These are phyloP conservation scores for Cyberlindnera euphorbiiphila DNA, from an alignment of 805 yeast species.

Conservation along the genomic window DNA sequence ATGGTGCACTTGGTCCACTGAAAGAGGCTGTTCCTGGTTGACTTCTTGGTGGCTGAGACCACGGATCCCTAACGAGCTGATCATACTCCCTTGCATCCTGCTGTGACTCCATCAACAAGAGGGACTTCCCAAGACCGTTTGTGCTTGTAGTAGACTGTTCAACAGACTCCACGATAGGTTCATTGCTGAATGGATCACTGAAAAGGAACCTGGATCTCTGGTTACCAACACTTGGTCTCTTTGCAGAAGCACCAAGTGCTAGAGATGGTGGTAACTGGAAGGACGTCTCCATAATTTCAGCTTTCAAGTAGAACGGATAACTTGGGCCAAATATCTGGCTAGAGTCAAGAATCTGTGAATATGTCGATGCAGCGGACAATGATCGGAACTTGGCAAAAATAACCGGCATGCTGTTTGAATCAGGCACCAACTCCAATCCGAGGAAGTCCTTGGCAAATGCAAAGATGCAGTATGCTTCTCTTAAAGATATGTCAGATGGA, in stretches of 20 bases:
- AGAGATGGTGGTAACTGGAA: slow-evolving; percentile 18
- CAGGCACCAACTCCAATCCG: slow-evolving; percentile 44
- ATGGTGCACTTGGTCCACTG: slow-evolving; percentile 8
- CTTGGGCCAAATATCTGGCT: slow-evolving; percentile 48
- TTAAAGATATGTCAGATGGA: slow-evolving; percentile 57
- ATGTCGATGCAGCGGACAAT: slow-evolving; percentile 39
- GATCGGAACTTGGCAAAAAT: slow-evolving; percentile 45
- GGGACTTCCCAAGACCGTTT: slow-evolving; percentile 39
- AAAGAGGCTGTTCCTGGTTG: slow-evolving; percentile 9
- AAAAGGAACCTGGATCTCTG: slow-evolving; percentile 68
- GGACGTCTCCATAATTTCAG: slow-evolving; percentile 38
- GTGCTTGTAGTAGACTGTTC: slow-evolving; percentile 23
- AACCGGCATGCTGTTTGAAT: slow-evolving; percentile 31
- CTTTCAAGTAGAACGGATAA: slow-evolving; percentile 35
- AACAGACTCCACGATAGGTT: slow-evolving; percentile 22
- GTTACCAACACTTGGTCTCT: slow-evolving; percentile 51
- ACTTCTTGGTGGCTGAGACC: slow-evolving; percentile 24
- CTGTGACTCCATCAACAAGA: slow-evolving; percentile 37
- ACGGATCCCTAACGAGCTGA: slow-evolving; percentile 42
- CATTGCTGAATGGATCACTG: slow-evolving; percentile 55
- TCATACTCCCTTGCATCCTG: slow-evolving; percentile 38
- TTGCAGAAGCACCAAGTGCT: slow-evolving; percentile 30
- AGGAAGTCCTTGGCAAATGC: slow-evolving; percentile 64
- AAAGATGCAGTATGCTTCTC: slow-evolving; percentile 68
- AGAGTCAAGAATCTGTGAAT: slow-evolving; percentile 38